Conservation (phyloP, 306 rosid species). For the Cicer cuneatum region DNA sequence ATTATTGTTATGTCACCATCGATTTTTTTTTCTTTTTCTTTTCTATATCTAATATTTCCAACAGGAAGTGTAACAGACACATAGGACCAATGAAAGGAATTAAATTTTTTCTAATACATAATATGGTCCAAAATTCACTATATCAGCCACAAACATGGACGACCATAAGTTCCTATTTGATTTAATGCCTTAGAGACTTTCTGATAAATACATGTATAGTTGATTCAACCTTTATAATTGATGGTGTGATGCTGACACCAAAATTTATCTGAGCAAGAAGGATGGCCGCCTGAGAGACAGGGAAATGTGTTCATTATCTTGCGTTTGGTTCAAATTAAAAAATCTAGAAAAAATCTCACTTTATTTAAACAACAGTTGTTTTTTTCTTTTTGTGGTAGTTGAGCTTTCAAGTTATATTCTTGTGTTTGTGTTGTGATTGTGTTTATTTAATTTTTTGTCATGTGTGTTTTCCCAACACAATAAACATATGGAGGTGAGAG, state of each 20-base stretch:
- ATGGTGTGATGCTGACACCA: slow-evolving; percentile 44
- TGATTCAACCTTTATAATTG: slow-evolving; percentile 43
- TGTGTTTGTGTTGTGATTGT: no score
- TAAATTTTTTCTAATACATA: slow-evolving; percentile 39
- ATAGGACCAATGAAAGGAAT: slow-evolving; percentile 57
- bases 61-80: slow-evolving; percentile 45
- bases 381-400: no score
- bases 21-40: not conserved
- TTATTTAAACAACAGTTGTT: no score
- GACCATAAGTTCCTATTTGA: slow-evolving; percentile 35
- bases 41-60: not conserved
- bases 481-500: no score
- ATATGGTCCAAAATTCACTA: slow-evolving; percentile 51
- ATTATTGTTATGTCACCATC: slow-evolving; percentile 22
- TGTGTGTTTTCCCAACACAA: no score
- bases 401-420: no score
- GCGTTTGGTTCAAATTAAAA: no score
- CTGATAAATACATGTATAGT: slow-evolving; percentile 24
- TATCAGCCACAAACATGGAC: slow-evolving; percentile 41
- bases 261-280: no score
- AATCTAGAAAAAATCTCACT: no score
- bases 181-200: slow-evolving; percentile 42
- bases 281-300: no score
- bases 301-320: no score
- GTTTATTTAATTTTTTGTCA: no score